Conservation (phyloP, 192 early-diverging fungal genomes). For the Phlyctochytrium planicorne region DNA sequence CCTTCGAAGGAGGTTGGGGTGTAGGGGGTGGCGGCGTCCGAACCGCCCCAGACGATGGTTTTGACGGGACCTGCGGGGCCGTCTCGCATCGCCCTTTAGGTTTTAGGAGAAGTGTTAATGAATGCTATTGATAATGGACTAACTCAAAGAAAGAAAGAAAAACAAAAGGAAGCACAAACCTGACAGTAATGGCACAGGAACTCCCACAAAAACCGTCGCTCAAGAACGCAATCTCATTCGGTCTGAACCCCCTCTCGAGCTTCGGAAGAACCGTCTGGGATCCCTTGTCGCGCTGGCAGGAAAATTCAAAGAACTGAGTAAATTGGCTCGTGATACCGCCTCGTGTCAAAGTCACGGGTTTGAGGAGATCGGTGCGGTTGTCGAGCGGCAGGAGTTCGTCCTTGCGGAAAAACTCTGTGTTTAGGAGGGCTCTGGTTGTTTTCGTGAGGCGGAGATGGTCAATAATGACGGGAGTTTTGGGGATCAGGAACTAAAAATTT, state of each 20-base stretch:
- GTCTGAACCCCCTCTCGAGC: not conserved
- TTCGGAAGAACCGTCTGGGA: too few species aligned
- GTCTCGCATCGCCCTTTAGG: too few species aligned
- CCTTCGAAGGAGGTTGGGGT: not conserved
- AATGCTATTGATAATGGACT: too few species aligned
- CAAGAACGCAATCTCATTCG: not conserved
- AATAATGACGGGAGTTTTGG: not conserved
- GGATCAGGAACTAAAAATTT: too few species aligned
- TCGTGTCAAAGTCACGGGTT: not conserved
- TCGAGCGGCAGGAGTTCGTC: not conserved
- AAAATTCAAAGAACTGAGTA: not conserved
- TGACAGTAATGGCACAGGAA: not conserved
- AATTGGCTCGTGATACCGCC: not conserved
- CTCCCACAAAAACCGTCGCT: not conserved
- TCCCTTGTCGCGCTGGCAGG: too few species aligned
- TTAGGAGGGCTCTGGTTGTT: not conserved
- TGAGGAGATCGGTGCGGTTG: not conserved
- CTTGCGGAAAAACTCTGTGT: not conserved
- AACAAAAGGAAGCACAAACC: too few species aligned
- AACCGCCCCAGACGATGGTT: slow-evolving; percentile 8
- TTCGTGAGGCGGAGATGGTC: not conserved
- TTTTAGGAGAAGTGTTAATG: too few species aligned
- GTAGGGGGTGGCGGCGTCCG: not conserved
- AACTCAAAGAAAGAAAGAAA: too few species aligned
- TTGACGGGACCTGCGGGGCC: not conserved